Evolutionary conservation across 495 filamentous ascomycete species (phyloP), one percentile per base, ranked within the genome.

Genomic region (Trichoderma parareesei): DNA sequence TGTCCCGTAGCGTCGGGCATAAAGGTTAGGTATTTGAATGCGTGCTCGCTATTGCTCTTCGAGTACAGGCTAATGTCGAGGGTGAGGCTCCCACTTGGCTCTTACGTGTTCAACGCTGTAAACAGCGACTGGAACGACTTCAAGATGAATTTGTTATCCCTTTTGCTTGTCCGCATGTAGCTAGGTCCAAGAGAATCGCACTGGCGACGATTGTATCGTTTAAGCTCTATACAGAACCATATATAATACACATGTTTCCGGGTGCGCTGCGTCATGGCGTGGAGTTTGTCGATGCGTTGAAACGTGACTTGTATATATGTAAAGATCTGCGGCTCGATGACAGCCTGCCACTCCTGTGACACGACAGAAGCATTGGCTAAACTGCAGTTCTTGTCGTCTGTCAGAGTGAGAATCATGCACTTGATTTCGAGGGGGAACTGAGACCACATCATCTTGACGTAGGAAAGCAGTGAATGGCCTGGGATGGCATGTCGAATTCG

Each of bases 351-450:
- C 2, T 27, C 27, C 27, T 2, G 62, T 63, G 62, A 63, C 41
- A 63, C 41, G 33, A 63, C 61, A 48, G 53, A 7, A 53, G 41
- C 48, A 53, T 53, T 53, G 48, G 48, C n/a, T 27, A 53, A 53
- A 18, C 48, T 53, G 48, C 48, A 53, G 48, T 53, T n/a, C n/a
- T n/a, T 53, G 48, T 53, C 48, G 27, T 53, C 48, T 53, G 48
- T 53, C 48, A 53, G 48, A 16, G 48, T 18, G 48, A 53, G 48
- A 53, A 53, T 27, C 48, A 53, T 53, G 5, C 48, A 20, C 48
- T 53, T 53, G n/a, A 53, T 53, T 53, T 53, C 48, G 48, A 18
- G 48, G 48, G 48, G n/a, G 48, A 53, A 53, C 48, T 53, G 14
- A 53, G 48, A 53, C 48, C 48, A 53, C 27, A 53, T 20, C 48